phyloP scores from a whole-genome alignment of 2,329 filamentous ascomycete genomes.

The Basipetospora chlamydospora region DNA sequence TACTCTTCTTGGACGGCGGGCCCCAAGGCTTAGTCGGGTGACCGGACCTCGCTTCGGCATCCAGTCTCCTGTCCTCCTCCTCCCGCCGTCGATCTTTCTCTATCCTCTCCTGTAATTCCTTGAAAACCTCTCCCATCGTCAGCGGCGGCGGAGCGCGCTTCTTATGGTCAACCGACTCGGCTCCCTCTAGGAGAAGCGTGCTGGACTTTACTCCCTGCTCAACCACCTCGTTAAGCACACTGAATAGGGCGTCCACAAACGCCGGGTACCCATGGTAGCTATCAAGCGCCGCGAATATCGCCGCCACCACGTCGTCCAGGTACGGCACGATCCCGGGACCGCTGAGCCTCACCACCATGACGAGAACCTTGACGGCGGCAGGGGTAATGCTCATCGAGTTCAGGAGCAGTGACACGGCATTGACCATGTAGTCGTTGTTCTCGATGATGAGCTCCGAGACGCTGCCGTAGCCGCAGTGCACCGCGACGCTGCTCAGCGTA shows the following conservation, averaged over 20 bases:
- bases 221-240: conserved; percentile 68
- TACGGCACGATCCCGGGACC: conserved; percentile 73
- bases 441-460: conserved; percentile 70
- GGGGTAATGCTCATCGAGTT: conserved; percentile 89
- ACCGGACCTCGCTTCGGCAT: conserved; percentile 14
- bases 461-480: conserved; percentile 56
- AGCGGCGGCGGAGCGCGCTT: conserved; percentile 19
- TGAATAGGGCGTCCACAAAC: conserved; percentile 75
- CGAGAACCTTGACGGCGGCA: conserved; percentile 74
- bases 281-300: conserved; percentile 85
- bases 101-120: conserved; percentile 47
- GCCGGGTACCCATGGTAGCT: conserved; percentile 85
- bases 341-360: conserved; percentile 87
- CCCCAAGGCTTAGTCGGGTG: conserved; percentile 22
- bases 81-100: conserved; percentile 18
- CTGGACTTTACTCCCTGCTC: conserved; percentile 59
- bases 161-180: conserved; percentile 25
- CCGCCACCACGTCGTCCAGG: conserved; percentile 78
- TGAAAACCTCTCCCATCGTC: conserved; percentile 30
- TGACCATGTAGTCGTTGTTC: conserved; percentile 94
- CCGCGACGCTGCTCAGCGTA: conserved; percentile 67
- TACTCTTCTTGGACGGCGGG: conserved; percentile 3
- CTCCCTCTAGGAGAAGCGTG: conserved; percentile 29
- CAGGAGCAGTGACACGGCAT: conserved; percentile 74
- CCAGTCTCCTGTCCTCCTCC: conserved; percentile 21